Evolutionary conservation across 169 alveolate species (phyloP), one percentile per base, ranked within the genome.

Genomic region (Plasmodium vivax): DNA sequence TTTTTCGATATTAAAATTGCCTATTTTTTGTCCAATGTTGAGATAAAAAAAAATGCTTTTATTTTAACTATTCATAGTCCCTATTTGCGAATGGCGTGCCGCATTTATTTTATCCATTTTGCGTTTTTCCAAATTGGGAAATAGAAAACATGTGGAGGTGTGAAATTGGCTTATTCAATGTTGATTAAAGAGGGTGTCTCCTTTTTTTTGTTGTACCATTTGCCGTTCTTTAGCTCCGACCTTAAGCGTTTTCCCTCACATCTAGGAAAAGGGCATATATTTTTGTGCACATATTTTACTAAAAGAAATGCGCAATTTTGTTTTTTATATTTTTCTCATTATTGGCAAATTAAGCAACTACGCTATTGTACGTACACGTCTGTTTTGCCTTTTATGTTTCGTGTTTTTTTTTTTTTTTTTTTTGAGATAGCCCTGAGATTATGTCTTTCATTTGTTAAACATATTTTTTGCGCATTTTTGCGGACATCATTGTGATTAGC

Each of bases 331-430:
- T 83, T 36, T 83, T 62, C 77, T 83, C 77, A 16, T 83, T 58
- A 54, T 80, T 43, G 71, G 23, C 58, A 43, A 83, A 27, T 58
- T 54, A 12, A 83, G 45, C 45, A 83, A 83, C 38, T 80, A 43
- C 73, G 19, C 5, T 38, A 14, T 83, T 83, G 91, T 83, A 83
- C 72, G 91, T 83, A 83, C 91, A 83, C 82, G 91, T 34, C 91
- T 83, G 23, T n/a, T 32, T 36, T 54, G 19, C 91, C 16, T 19
- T 56, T 56, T 56, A 68, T n/a, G 41, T 68, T 30, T 56, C 36
- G 12, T 23, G 36, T 82, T 82, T 82, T 23, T 82, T 34, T 51
- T 74, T 36, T 51, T 56, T 43, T 80, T 80, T 36, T 51, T 36
- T 80, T 80, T n/a, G 58, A 27, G n/a, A 41, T 80, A 62, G 10